Evolutionary conservation across 257 asterid genomes (phyloP).

Genomic region (Asclepias syriaca): DNA sequence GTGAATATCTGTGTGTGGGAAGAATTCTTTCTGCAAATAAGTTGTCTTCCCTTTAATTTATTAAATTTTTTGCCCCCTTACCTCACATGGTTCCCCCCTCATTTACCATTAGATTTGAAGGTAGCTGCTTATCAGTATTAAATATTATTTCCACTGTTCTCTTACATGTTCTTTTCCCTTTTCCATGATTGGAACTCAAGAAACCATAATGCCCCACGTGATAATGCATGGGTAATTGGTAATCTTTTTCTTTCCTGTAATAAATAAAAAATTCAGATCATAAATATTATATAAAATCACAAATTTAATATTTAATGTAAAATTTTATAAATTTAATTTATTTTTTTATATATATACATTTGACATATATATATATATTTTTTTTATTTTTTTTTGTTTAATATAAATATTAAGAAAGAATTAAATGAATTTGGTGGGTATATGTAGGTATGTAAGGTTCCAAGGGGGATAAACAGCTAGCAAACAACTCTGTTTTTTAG

Average conservation of each 20-base stretch:
- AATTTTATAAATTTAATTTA: too few species aligned
- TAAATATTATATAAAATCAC: too few species aligned
- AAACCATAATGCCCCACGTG: not conserved
- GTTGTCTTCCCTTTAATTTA: slow-evolving; percentile 15
- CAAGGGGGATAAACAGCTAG: slow-evolving; percentile 3
- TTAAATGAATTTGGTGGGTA: not conserved
- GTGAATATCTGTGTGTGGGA: slow-evolving; percentile 34
- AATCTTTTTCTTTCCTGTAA: too few species aligned
- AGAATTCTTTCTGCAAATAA: slow-evolving; percentile 12
- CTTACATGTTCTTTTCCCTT: not conserved
- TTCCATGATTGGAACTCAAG: not conserved
- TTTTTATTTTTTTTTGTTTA: too few species aligned
- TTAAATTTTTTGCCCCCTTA: too few species aligned
- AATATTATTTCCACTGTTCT: not conserved
- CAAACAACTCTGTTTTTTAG: not conserved
- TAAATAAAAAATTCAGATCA: too few species aligned
- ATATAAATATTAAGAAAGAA: too few species aligned
- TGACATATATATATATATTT: too few species aligned
- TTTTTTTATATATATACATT: too few species aligned
- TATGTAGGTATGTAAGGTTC: slow-evolving; percentile 2
- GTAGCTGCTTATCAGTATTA: not conserved
- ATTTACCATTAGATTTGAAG: slow-evolving; percentile 22
- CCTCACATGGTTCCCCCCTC: slow-evolving; percentile 40
- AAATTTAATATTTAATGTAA: too few species aligned
- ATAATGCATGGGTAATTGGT: too few species aligned